Base-by-base conservation (phyloP, 2,329 filamentous ascomycete species). In the Phialophora tarda region DNA sequence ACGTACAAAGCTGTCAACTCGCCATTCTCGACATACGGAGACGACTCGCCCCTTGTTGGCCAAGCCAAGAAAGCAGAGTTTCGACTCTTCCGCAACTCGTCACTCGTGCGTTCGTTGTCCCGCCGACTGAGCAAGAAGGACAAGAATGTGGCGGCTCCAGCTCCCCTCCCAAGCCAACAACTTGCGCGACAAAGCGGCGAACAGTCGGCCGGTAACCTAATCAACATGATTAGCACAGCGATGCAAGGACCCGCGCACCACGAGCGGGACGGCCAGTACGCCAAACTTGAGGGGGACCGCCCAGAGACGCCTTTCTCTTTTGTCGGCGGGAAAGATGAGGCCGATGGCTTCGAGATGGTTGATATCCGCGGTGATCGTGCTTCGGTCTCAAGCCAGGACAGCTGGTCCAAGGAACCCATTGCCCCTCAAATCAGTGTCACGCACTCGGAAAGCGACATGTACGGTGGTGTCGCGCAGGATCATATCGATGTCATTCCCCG, bases 301-400 rank as follows among this genome's bases (percentile, higher is more conserved):
- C 85, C 88, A 0, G 93, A 93, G 0, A 77, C 82, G 12, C 82
- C 88, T 0, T 98, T 86, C 80, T 85, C 80, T 38, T 93, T 93
- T 3, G 83, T 91, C 5, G 94, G 93, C 2, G 71, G 65, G n/a
- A 65, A 66, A 41, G 64, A 71, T 41, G 71, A 72, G 48, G 51
- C 69, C 34, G 67, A 72, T 12, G 64, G 62, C 5, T 73, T 72
- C 48, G 70, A 73, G 53, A 71, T 73, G 70, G 62, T 69, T 14
- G 62, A 71, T 47, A 28, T 70, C 26, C 66, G 64, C 48, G 48
- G 48, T 28, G 62, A 68, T 3, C 23, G 51, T 44, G 28, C 28
- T 41, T 60, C 60, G 8, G 53, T 63, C 21, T 66, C 61, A n/a
- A 62, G 59, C 50, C 61, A 59, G 4, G 61, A 67, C 23, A 69